Percentiles rank a stretch among this genome's conserved stretches.
Conservation (phyloP, 2,329 filamentous ascomycete species). For the Magnaporthiopsis incrustans region DNA sequence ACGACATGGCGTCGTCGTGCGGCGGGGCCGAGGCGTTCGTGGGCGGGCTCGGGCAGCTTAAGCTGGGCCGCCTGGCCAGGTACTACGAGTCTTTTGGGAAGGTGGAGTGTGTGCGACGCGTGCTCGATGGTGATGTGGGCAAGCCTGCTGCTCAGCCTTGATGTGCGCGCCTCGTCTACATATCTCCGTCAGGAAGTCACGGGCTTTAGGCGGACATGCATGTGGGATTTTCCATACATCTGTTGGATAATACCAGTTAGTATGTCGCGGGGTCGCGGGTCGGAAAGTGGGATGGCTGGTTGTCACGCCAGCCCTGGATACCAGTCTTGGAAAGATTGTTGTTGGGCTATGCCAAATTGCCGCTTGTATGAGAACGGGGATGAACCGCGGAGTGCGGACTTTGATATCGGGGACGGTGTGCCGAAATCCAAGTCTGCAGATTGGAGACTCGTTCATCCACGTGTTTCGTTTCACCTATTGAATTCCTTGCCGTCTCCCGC, state of each 20-base stretch:
- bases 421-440: too few species aligned
- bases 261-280: too few species aligned
- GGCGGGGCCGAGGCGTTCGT: conserved; percentile 22
- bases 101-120: conserved; percentile 13
- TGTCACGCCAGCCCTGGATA: not conserved
- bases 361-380: too few species aligned
- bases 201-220: not conserved
- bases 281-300: not conserved
- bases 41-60: conserved; percentile 11
- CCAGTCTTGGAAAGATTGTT: not conserved
- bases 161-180: too few species aligned
- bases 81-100: conserved; percentile 29
- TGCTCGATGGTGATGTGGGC: conserved; percentile 6
- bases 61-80: conserved; percentile 21
- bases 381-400: too few species aligned
- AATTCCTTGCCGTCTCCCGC: too few species aligned
- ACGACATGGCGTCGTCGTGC: conserved; percentile 31
- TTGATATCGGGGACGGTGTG: too few species aligned
- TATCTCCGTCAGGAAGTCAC: too few species aligned
- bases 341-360: too few species aligned
- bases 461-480: too few species aligned
- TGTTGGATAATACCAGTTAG: not conserved
- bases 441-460: too few species aligned
- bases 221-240: not conserved
- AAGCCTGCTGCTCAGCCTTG: not conserved